Evolutionary conservation across 202 grass and related monocot genomes (phyloP).

Genomic region (Hordeum pubiflorum): DNA sequence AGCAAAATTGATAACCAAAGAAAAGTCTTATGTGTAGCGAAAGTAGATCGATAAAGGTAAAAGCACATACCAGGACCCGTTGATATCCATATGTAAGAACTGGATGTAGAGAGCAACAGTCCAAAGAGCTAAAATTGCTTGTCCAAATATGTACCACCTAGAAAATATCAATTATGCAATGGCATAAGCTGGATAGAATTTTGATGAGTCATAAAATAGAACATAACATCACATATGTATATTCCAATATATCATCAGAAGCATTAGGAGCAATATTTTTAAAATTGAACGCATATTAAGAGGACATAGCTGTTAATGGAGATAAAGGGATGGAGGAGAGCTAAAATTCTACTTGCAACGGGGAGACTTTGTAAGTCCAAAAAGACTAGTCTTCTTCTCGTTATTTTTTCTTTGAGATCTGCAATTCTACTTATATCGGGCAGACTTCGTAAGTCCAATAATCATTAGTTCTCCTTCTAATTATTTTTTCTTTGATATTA

Average conservation of each 20-base stretch:
- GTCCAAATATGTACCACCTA: constrained; percentile 87
- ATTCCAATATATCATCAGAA: constrained; percentile 2
- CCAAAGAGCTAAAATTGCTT: constrained; percentile 64
- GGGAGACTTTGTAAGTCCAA: not conserved
- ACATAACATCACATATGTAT: not conserved
- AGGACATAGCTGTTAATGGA: not conserved
- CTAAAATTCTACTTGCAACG: not conserved
- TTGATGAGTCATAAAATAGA: not conserved
- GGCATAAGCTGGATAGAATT: not conserved
- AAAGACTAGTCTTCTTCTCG: not conserved
- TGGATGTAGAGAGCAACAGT: constrained; percentile 69
- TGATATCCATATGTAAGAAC: constrained; percentile 41
- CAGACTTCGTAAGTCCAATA: not conserved
- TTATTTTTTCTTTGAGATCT: not conserved
- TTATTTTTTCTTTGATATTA: not conserved
- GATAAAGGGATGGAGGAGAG: not conserved
- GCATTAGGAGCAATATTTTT: not conserved
- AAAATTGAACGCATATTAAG: not conserved
- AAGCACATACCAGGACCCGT: constrained; percentile 53
- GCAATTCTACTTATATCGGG: not conserved
- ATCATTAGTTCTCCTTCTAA: not conserved
- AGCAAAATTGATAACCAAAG: constrained; percentile 12
- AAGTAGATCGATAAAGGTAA: not conserved
- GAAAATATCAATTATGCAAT: constrained; percentile 6
- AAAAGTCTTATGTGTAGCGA: not conserved